phyloP scores from a whole-genome alignment of 805 yeast species.

The Dipodascopsis uninucleata region DNA sequence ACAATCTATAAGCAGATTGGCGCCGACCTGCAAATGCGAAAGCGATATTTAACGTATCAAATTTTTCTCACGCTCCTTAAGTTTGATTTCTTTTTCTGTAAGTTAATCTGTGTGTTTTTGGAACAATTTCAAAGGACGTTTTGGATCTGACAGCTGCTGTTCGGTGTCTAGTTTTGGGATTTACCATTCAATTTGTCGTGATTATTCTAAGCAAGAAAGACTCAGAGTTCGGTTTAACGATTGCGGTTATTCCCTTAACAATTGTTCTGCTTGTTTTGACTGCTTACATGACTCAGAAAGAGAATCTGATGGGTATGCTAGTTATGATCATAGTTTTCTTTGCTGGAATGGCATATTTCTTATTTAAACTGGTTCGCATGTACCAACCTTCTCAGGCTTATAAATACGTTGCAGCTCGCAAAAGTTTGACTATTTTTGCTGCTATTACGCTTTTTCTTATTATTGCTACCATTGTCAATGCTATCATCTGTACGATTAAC shows the following conservation, averaged over 20 bases:
- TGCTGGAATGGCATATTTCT: constrained; percentile 45
- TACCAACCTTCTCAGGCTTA: constrained; percentile 43
- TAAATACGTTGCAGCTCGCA: constrained; percentile 44
- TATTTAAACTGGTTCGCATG: constrained; percentile 47
- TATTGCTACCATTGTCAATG: constrained; percentile 37
- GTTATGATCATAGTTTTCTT: constrained; percentile 37
- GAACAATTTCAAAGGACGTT: too few relatives aligned
- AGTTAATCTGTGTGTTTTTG: constrained; percentile 1
- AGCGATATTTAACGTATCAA: constrained; percentile 41
- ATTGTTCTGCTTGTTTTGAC: constrained; percentile 40
- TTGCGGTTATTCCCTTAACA: constrained; percentile 46
- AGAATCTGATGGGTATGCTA: constrained; percentile 34
- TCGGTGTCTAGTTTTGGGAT: constrained; percentile 39
- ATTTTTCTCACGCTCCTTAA: constrained; percentile 41
- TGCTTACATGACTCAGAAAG: constrained; percentile 40
- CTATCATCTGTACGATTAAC: constrained; percentile 32
- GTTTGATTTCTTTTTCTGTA: constrained; percentile 45
- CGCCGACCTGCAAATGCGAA: constrained; percentile 43
- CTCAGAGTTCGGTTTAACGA: constrained; percentile 46
- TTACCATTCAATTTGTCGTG: constrained; percentile 48
- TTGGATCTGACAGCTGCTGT: not conserved
- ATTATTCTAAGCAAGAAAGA: constrained; percentile 43
- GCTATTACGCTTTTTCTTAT: constrained; percentile 43
- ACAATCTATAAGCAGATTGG: constrained; percentile 48
- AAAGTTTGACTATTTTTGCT: constrained; percentile 44